Percentiles rank a stretch among this genome's conserved stretches.
Evolutionary conservation across 805 yeast species (phyloP).

Genomic region (Candida qinlingensis): DNA sequence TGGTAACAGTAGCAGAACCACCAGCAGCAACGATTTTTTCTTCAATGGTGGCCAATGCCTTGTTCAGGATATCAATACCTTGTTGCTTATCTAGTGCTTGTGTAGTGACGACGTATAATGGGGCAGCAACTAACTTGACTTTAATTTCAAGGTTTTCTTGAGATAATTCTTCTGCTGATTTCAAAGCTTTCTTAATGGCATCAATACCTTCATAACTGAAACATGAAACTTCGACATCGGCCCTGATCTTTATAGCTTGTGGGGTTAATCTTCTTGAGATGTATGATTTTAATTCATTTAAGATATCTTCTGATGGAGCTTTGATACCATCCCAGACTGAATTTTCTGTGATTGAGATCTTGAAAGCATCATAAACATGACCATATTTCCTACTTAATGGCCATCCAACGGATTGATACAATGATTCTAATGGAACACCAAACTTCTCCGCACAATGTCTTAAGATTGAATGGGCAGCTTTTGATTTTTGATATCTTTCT

Average conservation of each 20-base stretch:
- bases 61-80: constrained; percentile 74
- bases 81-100: constrained; percentile 87
- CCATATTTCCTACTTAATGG: constrained; percentile 94
- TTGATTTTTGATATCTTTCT: constrained; percentile 93
- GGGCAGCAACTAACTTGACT: constrained; percentile 96
- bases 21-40: constrained; percentile 66
- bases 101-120: constrained; percentile 88
- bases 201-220: constrained; percentile 96
- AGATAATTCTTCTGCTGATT: constrained; percentile 78
- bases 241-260: constrained; percentile 95
- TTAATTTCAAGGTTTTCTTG: constrained; percentile 85
- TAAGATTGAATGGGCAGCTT: constrained; percentile 96
- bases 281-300: constrained; percentile 81
- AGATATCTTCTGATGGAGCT: constrained; percentile 67
- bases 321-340: constrained; percentile 75
- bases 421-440: constrained; percentile 75
- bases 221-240: constrained; percentile 97
- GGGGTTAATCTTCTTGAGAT: constrained; percentile 94
- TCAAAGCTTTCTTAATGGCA: constrained; percentile 86
- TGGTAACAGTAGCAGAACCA: constrained; percentile 86
- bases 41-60: constrained; percentile 74
- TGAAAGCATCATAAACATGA: constrained; percentile 96
- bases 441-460: constrained; percentile 98
- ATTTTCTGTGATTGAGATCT: constrained; percentile 86
- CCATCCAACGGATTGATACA: constrained; percentile 93